Base-by-base conservation (phyloP, 306 rosid species). In the Prosopis cineraria region DNA sequence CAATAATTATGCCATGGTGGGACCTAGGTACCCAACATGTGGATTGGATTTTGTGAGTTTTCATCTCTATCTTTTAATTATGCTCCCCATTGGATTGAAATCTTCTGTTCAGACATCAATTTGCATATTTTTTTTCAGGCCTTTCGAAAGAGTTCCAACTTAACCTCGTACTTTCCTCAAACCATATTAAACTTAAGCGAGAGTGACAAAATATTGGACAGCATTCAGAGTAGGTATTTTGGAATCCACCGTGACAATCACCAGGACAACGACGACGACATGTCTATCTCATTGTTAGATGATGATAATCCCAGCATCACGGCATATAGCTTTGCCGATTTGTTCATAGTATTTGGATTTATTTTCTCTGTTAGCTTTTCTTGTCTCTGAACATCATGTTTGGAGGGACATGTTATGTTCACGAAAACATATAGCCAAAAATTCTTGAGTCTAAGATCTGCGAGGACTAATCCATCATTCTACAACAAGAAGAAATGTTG, bases 1-100 rank as follows among this genome's bases (percentile, higher is more conserved):
- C n/a, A n/a, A n/a, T 16, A 20, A 44, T 16, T 47, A 79, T 55
- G 66, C 33, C 27, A 60, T 67, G 64, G 44, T 62, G n/a, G 65
- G 27, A 22, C 50, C 88, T 37, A 36, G 0, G 11, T 45, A 69
- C 56, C 81, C 29, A 4, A 72, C 34, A 5, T 78, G 27, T 68
- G 88, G 88, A 29, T 39, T 84, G 37, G 88, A 75, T 31, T 80
- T 80, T 40, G 88, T 84, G 65, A 58, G 65, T 58, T 12, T 27
- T 8, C 33, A 0, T 10, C 19, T 47, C 55, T 47, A 47, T 5
- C 19, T 47, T 16, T 47, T 13, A 14, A n/a, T n/a, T n/a, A n/a
- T n/a, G n/a, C n/a, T n/a, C n/a, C n/a, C n/a, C n/a, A n/a, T n/a
- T n/a, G n/a, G n/a, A n/a, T n/a, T n/a, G n/a, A n/a, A n/a, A 47